Base-by-base conservation (phyloP, 805 yeast species). In the Metschnikowia sp. region DNA sequence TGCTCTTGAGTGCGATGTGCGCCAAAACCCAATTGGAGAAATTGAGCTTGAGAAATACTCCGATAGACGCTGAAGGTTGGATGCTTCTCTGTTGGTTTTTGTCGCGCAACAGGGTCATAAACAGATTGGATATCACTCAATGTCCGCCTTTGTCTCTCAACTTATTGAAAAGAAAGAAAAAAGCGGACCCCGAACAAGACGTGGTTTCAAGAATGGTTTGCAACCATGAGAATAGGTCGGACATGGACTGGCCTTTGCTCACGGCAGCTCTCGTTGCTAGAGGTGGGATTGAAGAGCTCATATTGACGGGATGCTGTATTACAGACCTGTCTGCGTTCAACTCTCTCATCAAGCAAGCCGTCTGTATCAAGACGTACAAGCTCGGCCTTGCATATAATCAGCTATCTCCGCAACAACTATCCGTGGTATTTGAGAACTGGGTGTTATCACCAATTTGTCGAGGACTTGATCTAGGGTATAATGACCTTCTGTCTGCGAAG, bases 381-480 rank as follows among this genome's bases (percentile, higher is more conserved):
- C 66, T 91, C 10, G 96, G 96, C 1, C 68, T 89, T 38, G 96
- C 96, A 0, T 82, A 83, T 54, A 84, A 86, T 52, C 84, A 84
- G 22, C 66, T 91, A 13, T 66, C 77, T 0, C 68, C 72, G 3
- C 77, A 77, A n/a, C 92, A 88, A 48, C 63, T 84, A 32, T 72
- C 72, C 49, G 65, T 78, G 19, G 49, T 71, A 10, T 55, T 88
- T 22, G 74, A 79, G 7, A 65, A 78, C 40, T 88, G 92, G 90
- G 63, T 86, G 46, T 42, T 63, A 56, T 50, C 64, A 65, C 63
- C 58, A 68, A 56, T 68, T 28, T 76, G 83, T 5, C 61, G 81
- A 53, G 97, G 97, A 3, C 64, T 91, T 6, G 97, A 90, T 69
- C 58, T 91, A 18, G 95, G 96, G 3, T 91, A 84, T 59, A 91